These are phyloP conservation scores for Aureobasidium leucospermi DNA, from an alignment of 2,329 filamentous ascomycete genomes.

Conservation along the genomic window DNA sequence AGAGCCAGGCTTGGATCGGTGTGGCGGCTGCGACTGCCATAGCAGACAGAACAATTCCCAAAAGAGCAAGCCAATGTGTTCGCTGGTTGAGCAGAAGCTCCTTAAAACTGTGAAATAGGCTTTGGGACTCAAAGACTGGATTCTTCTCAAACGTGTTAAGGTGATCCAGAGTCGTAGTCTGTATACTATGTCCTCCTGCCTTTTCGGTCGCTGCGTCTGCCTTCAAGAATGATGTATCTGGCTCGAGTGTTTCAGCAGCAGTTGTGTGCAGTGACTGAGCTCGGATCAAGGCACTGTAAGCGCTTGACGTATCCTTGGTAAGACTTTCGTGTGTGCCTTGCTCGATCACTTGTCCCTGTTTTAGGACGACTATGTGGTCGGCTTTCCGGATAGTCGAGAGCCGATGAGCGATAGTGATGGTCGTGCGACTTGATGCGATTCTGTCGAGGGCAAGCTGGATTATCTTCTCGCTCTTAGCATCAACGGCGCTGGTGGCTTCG, in stretches of 20 bases:
- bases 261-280: not conserved
- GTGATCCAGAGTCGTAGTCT: not conserved
- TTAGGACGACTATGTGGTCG: slow-evolving; percentile 70
- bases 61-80: not conserved
- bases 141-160: not conserved
- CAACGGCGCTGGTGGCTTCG: slow-evolving; percentile 87
- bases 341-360: slow-evolving; percentile 35
- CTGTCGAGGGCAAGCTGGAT: slow-evolving; percentile 83
- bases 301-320: not conserved
- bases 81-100: not conserved
- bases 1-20: not conserved
- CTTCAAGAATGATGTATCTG: not conserved
- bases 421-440: slow-evolving; percentile 81
- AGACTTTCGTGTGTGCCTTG: slow-evolving; percentile 30
- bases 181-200: not conserved
- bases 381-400: slow-evolving; percentile 94
- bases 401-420: slow-evolving; percentile 93
- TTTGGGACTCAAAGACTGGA: not conserved
- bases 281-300: not conserved
- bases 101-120: not conserved
- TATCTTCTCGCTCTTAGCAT: slow-evolving; percentile 92
- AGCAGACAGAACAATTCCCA: not conserved
- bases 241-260: not conserved
- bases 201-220: not conserved
- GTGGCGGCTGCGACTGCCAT: not conserved